Base-by-base conservation (phyloP, 2,329 filamentous ascomycete genomes). In the Raffaelea ambrosiae region DNA sequence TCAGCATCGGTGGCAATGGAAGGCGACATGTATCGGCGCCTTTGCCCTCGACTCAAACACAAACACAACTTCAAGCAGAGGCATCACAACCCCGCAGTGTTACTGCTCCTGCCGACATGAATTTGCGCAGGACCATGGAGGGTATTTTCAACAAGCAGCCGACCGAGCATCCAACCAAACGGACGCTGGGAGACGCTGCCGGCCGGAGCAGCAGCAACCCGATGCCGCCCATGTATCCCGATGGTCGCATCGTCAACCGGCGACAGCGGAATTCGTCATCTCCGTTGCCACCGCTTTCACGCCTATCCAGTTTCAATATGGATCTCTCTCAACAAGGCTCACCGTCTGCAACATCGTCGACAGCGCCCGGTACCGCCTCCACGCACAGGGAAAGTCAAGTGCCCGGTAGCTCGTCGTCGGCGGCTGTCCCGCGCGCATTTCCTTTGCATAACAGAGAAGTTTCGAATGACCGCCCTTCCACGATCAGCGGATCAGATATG, bases 401-500 rank as follows among this genome's bases (percentile, higher is more conserved):
- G 11, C 1, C 19, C 11, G 33, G 22, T 7, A 43, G 40, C 7
- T 19, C 40, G 2, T 43, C 40, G 1, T 53, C 43, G 20, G 45
- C 46, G 5, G 47, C 63, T 48, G 61, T 42, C 10, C 49, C 48
- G 16, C 63, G 53, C 47, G 48, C 47, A 23, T 58, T 48, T 47
- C 57, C 54, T 1, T 51, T 57, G 48, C 71, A 63, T 66, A 63
- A 60, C 51, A 59, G 65, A 19, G 62, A 60, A 7, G 56, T 61
- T 5, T 66, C 64, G 1, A 63, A 64, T 39, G 79, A 82, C 55
- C 71, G 76, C 47, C 70, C 76, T 18, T 86, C 83, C 21, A 85
- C 81, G 23, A 71, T 84, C 54, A 77, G 80, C 52, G 83, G 81
- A 51, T 88, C 54, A 4, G 86, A 89, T 56, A 76, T 78, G 58